Base-by-base conservation (phyloP, 768 basidiomycete species). In the Coprinellus aureogranulatus region DNA sequence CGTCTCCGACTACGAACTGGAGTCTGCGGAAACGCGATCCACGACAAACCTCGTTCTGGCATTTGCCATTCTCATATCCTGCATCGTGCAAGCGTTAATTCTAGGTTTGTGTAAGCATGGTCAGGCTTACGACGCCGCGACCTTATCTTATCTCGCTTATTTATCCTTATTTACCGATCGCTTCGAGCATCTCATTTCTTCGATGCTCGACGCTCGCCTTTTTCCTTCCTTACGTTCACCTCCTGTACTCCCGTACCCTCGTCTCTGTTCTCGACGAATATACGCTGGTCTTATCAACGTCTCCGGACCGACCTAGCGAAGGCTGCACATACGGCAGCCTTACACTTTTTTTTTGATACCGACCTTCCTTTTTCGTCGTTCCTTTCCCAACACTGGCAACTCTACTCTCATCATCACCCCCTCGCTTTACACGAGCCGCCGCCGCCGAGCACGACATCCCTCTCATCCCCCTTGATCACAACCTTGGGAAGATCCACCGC, bases 1-100 rank as follows among this genome's bases (percentile, higher is more conserved):
- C 14, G 54, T 56, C 28, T 31, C 54, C 12, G 18, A 25, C 16
- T 14, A 23, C 45, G 45, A 56, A 23, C 46, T 56, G 27, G 45
- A 56, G 30, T 30, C 27, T 10, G 44, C 46, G 16, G 54, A 56
- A 31, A 48, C 54, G n/a, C 54, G 48, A 14, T 14, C 54, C 14
- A 56, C 54, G 44, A 56, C 54, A 11, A 56, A 47, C 34, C 45
- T 56, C 9, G 51, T 53, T 4, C 64, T 65, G 2, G 67, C 63
- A 1, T 69, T 66, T 39, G 68, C 65, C 26, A 60, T 70, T 11
- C 61, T 72, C 0, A 52, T 70, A 28, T 64, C 69, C 0, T 59
- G 65, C 18, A 61, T 68, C 25, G 58, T 69, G 12, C 59, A 69
- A 53, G 67, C 62, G 1, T 23, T 22, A 20, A 63, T 61, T 0